A percentile compares a stretch with the other conserved stretches of the same genome.
These are phyloP conservation scores for Rubroboletus pulcherrimus DNA, from an alignment of 768 basidiomycete genomes.

Conservation along the genomic window DNA sequence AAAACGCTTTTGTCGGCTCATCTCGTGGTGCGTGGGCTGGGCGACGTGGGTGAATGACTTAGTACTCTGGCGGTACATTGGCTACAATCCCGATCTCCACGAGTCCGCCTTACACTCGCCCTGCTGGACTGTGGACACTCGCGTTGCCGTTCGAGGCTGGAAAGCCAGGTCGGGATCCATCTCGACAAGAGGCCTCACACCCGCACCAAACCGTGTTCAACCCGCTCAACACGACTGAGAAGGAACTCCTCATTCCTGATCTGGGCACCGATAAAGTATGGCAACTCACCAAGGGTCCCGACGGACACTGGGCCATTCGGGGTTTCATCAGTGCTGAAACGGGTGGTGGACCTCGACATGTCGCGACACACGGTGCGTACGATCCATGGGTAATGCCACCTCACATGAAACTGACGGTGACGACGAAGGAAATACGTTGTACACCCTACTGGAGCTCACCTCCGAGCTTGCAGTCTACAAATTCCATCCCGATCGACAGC, in stretches of 20 bases:
- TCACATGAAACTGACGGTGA: neutral
- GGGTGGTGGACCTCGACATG: constrained; percentile 72
- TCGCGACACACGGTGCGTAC: constrained; percentile 55
- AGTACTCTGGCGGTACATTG: constrained; percentile 72
- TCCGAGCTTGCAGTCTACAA: constrained; percentile 55
- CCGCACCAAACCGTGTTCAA: constrained; percentile 63
- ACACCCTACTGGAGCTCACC: constrained; percentile 65
- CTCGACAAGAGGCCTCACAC: constrained; percentile 70
- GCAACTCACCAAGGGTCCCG: constrained; percentile 42
- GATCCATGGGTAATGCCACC: neutral
- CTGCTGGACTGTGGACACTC: constrained; percentile 33
- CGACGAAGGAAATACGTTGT: constrained; percentile 53
- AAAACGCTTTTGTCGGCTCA: no score
- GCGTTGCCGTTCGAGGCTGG: constrained; percentile 36
- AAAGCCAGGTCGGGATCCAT: constrained; percentile 58
- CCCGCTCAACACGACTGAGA: constrained; percentile 40
- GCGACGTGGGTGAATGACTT: neutral
- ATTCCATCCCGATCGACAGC: constrained; percentile 41
- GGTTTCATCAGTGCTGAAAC: constrained; percentile 46
- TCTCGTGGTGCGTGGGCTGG: neutral
- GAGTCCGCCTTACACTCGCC: constrained; percentile 42
- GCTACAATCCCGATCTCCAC: constrained; percentile 52
- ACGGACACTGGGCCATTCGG: constrained; percentile 47
- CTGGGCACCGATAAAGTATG: constrained; percentile 71
- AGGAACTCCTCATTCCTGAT: constrained; percentile 70